Conservation (phyloP, 345 rosid genomes). For the Microcos paniculata region DNA sequence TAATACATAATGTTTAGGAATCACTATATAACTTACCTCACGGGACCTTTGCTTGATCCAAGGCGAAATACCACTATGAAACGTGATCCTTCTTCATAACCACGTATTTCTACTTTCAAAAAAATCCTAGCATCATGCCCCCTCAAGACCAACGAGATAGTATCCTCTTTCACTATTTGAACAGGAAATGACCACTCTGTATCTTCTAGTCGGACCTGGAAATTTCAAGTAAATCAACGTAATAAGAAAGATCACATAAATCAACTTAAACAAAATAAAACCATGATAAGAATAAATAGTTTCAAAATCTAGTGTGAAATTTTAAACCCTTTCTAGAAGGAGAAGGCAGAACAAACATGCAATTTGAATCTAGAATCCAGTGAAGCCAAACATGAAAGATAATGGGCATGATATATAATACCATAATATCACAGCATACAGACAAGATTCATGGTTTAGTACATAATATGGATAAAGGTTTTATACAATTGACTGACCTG, state of each 20-base stretch:
- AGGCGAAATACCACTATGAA: conserved; percentile 86
- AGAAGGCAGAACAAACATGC: not conserved
- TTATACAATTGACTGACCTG: conserved; percentile 55
- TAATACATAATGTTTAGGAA: not conserved
- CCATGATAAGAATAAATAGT: conserved; percentile 2
- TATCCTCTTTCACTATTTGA: conserved; percentile 81
- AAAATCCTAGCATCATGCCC: conserved; percentile 53
- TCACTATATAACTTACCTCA: conserved; percentile 52
- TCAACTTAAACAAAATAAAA: not conserved
- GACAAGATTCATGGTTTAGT: not conserved
- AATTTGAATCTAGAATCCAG: not conserved
- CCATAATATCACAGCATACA: not conserved
- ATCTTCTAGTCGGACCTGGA: conserved; percentile 70
- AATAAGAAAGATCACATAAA: not conserved
- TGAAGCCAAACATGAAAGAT: not conserved
- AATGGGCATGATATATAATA: not conserved
- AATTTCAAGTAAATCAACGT: conserved; percentile 17
- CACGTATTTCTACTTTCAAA: conserved; percentile 84
- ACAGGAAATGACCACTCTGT: conserved; percentile 96
- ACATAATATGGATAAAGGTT: not conserved
- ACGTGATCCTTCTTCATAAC: conserved; percentile 98
- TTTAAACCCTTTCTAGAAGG: not conserved
- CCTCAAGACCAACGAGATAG: conserved; percentile 76
- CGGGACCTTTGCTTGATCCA: conserved; percentile 79
- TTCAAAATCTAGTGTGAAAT: not conserved